phyloP scores from a whole-genome alignment of 106 monocot genomes.

The Triglochin maritima region DNA sequence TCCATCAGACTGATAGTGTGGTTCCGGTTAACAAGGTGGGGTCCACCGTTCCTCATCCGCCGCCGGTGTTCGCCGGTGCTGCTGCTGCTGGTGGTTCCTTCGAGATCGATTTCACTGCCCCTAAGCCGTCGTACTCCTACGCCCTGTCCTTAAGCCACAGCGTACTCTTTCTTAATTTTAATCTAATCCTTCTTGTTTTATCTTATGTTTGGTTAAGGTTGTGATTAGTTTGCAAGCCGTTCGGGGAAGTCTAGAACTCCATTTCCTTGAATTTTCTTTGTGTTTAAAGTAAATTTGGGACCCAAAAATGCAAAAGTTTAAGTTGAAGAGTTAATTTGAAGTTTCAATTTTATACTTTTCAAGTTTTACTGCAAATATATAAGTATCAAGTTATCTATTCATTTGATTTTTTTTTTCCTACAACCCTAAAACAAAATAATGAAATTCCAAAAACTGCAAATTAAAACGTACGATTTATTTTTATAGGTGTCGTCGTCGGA shows the following conservation, averaged over 20 bases:
- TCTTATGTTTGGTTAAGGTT: too few relatives aligned
- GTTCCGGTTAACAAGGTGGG: slow-evolving; percentile 11
- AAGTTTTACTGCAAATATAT: too few relatives aligned
- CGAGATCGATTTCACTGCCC: slow-evolving; percentile 17
- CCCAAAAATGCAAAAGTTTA: too few relatives aligned
- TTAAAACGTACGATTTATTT: background rate
- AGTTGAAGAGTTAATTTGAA: too few relatives aligned
- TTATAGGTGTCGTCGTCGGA: slow-evolving; percentile 32
- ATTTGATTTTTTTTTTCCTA: too few relatives aligned
- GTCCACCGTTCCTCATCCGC: slow-evolving; percentile 2
- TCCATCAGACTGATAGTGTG: slow-evolving; percentile 19
- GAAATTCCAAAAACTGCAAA: background rate
- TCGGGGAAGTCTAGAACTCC: too few relatives aligned
- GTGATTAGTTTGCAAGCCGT: background rate
- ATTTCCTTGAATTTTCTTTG: too few relatives aligned
- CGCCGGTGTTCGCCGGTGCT: slow-evolving; percentile 1
- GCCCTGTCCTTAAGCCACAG: slow-evolving; percentile 23
- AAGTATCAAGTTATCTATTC: too few relatives aligned
- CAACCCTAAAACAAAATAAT: too few relatives aligned
- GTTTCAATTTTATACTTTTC: too few relatives aligned
- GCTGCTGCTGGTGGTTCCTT: background rate
- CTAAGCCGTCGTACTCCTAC: slow-evolving; percentile 17
- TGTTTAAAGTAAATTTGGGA: too few relatives aligned
- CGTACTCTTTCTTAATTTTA: slow-evolving; percentile 10
- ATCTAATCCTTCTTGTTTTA: background rate